Base-by-base conservation (phyloP, 352 stramenopile species). In the Phytophthora pluvialis region DNA sequence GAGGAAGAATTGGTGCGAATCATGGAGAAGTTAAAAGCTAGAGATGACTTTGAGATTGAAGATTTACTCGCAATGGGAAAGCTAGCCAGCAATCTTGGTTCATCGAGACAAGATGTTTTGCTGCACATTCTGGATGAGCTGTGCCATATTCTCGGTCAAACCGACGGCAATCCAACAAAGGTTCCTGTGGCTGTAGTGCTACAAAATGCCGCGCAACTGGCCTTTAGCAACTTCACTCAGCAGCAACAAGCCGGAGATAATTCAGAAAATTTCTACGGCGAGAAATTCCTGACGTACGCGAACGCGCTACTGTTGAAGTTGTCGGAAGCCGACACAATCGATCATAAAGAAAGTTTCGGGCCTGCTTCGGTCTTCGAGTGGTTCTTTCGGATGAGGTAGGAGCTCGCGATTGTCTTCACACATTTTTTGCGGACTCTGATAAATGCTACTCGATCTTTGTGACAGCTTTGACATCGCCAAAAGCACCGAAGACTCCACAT, bases 351-450 rank as follows among this genome's bases (percentile, higher is more conserved):
- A 32, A 39, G 35, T 9, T 52, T 86, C 38, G 79, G 77, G 16
- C 63, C 82, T 26, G 49, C 77, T 32, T 71, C 81, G 13, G 74
- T 88, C 1, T 84, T 89, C 21, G 73, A 88, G 47, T 94, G 86
- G 86, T 94, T 94, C 43, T 94, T 86, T 60, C 65, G 69, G 26
- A 91, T 86, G 70, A 89, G 83, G 86, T 94, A 73, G 31, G 56
- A 3, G 12, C 13, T 39, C 11, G 3, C 48, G 7, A 36, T 32
- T 33, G 18, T 26, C 5, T 29, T 10, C 10, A 16, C 16, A 11
- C n/a, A 28, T 47, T 29, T 39, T 8, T 21, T 51, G 57, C n/a
- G 25, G 16, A 45, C 11, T 31, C 46, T 63, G 12, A 60, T 28
- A 54, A 44, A 3, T 15, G 16, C 18, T 25, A 44, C 12, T 58